Conservation (phyloP, 345 rosid genomes). For the Corchorus olitorius region DNA sequence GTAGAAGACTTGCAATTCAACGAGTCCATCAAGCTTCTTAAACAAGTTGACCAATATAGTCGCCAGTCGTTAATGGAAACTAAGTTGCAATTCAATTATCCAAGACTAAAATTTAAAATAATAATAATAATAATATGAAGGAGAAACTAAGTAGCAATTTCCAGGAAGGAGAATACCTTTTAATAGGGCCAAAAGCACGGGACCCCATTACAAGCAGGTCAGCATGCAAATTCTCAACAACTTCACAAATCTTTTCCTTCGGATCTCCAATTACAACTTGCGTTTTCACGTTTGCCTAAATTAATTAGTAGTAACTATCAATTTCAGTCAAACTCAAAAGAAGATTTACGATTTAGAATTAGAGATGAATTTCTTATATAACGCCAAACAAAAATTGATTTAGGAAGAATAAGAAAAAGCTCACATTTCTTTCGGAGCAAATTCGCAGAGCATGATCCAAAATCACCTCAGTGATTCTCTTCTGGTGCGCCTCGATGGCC, state of each 20-base stretch:
- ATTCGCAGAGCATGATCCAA: slow-evolving; percentile 62
- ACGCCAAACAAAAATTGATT: background rate
- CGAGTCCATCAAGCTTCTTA: background rate
- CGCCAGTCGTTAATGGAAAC: background rate
- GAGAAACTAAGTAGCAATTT: too few relatives aligned
- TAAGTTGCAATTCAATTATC: background rate
- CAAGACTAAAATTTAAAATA: too few relatives aligned
- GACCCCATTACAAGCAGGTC: slow-evolving; percentile 87
- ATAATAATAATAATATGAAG: too few relatives aligned
- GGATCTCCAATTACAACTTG: slow-evolving; percentile 80
- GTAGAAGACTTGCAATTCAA: background rate
- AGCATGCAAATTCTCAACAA: slow-evolving; percentile 55
- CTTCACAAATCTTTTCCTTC: slow-evolving; percentile 83
- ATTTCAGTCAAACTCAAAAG: background rate
- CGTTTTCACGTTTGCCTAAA: slow-evolving; percentile 63
- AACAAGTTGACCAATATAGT: background rate
- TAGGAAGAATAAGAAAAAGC: background rate
- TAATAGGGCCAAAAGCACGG: slow-evolving; percentile 78
- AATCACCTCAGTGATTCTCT: slow-evolving; percentile 64
- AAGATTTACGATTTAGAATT: background rate
- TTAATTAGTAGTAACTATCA: slow-evolving; percentile 1
- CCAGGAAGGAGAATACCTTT: slow-evolving; percentile 47
- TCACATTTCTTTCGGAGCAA: slow-evolving; percentile 54
- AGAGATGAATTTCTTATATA: background rate
- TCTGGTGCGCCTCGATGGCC: slow-evolving; percentile 87